Conservation (phyloP, 345 rosid genomes). For the Melaleuca alternifolia region DNA sequence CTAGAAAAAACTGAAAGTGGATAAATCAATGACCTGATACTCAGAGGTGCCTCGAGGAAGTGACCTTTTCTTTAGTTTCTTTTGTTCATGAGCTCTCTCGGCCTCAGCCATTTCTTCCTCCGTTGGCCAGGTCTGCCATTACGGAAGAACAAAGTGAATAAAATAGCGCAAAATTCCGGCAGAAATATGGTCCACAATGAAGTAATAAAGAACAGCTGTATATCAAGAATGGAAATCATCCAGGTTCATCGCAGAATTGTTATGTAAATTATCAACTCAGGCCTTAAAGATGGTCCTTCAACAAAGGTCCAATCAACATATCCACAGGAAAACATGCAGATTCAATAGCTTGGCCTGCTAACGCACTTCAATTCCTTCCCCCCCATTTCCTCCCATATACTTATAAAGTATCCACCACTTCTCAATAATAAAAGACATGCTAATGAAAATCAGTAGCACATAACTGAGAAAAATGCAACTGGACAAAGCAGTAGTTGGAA, state of each 20-base stretch:
- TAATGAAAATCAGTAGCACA: not conserved
- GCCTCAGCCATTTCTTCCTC: conserved; percentile 93
- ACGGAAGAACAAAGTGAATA: not conserved
- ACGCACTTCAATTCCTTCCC: not conserved
- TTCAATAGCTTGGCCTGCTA: not conserved
- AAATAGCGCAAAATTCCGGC: not conserved
- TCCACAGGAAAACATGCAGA: not conserved
- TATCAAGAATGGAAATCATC: not conserved
- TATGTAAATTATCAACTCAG: not conserved
- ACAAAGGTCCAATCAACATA: not conserved
- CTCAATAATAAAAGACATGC: not conserved
- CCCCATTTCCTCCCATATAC: not conserved
- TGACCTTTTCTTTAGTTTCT: conserved; percentile 41
- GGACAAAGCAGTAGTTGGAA: not conserved
- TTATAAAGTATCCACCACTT: not conserved
- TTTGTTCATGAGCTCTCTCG: conserved; percentile 44
- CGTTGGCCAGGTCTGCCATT: conserved; percentile 87
- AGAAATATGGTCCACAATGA: not conserved
- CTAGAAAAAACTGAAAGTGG: not conserved
- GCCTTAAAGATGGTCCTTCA: not conserved
- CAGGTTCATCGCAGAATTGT: not conserved
- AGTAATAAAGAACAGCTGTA: not conserved
- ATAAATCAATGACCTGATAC: conserved; percentile 53
- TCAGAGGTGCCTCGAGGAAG: conserved; percentile 92
- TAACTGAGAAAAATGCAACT: not conserved